Evolutionary conservation across 2,329 filamentous ascomycete species (phyloP).

Genomic region (Ascosphaera pollenicola): DNA sequence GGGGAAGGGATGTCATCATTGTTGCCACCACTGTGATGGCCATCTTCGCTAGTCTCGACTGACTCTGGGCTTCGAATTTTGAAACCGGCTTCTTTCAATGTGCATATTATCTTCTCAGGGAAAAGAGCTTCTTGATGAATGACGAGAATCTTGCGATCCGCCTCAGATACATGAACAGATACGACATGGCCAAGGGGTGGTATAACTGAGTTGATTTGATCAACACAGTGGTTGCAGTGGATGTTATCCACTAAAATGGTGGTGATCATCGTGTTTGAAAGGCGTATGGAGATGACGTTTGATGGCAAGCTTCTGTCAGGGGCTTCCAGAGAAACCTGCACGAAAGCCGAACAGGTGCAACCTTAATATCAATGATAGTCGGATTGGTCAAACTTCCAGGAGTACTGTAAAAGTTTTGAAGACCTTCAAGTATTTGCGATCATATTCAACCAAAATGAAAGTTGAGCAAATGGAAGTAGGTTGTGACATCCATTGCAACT

Average conservation of each 20-base stretch:
- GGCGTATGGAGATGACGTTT: too few relatives aligned
- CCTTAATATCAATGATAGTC: too few relatives aligned
- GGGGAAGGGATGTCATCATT: constrained; percentile 9
- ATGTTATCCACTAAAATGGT: constrained; percentile 25
- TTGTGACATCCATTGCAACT: too few relatives aligned
- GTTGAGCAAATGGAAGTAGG: too few relatives aligned
- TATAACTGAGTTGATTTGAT: constrained; percentile 23
- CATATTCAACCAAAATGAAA: too few relatives aligned
- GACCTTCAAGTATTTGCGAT: too few relatives aligned
- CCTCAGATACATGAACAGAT: constrained; percentile 20
- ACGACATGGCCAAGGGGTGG: constrained; percentile 14
- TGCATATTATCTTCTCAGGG: constrained; percentile 14
- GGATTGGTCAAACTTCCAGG: too few relatives aligned
- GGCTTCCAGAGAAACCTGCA: too few relatives aligned
- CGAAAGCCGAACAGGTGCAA: too few relatives aligned
- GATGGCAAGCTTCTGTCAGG: too few relatives aligned
- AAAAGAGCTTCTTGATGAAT: constrained; percentile 14
- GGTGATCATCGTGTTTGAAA: constrained; percentile 4
- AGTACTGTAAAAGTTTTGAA: too few relatives aligned
- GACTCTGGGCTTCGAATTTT: constrained; percentile 8
- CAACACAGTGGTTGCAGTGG: constrained; percentile 26
- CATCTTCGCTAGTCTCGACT: constrained; percentile 9
- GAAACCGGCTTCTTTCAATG: constrained; percentile 23
- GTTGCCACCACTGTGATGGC: constrained; percentile 20
- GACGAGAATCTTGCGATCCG: constrained; percentile 22